Evolutionary conservation across 2,329 filamentous ascomycete species (phyloP), one percentile per base, ranked within the genome.

Genomic region (Myriosclerotinia scirpicola): DNA sequence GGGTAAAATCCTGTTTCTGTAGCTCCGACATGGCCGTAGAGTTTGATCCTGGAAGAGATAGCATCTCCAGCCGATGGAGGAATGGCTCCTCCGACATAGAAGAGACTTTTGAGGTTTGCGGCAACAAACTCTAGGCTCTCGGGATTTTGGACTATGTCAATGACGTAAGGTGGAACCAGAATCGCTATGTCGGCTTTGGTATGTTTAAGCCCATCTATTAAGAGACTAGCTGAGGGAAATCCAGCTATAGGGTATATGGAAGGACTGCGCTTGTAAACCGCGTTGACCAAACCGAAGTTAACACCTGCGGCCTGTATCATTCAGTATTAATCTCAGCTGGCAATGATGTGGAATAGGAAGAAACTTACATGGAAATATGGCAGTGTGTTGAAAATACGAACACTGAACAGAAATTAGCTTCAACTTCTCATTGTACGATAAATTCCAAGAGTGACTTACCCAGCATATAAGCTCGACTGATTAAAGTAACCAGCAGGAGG

Each of bases 311-410:
- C 36, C 64, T 66, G 2, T 54, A n/a, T 2, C 0, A 6, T 1
- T 66, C 15, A 66, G 55, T 17, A 20, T 30, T 3, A 14, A 61
- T 12, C 11, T 15, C 7, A 15, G 38, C 11, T 17, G 22, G 15
- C n/a, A 5, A 6, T 4, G 3, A 17, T 15, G 30, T 22, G 54
- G 15, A 15, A 42, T 6, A 36, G 5, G 11, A 8, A 15, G 12
- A 12, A 40, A 42, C 61, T 54, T 64, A 48, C 61, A 64, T 64
- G 62, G 20, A 64, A 64, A n/a, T 1, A 3, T 64, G 62, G 53
- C 11, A 64, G 46, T 44, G 62, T 64, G 4, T 64, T 64, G 4
- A 64, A 64, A 20, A 56, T 46, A 20, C 53, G 62, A 5, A 55
- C 52, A 26, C 53, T 64, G n/a, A 22, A 26, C 3, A 17, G 4